Percentiles rank a stretch among this genome's conserved stretches.
Evolutionary conservation across 2,329 filamentous ascomycete species (phyloP).

Genomic region (Epichloe uncinata): DNA sequence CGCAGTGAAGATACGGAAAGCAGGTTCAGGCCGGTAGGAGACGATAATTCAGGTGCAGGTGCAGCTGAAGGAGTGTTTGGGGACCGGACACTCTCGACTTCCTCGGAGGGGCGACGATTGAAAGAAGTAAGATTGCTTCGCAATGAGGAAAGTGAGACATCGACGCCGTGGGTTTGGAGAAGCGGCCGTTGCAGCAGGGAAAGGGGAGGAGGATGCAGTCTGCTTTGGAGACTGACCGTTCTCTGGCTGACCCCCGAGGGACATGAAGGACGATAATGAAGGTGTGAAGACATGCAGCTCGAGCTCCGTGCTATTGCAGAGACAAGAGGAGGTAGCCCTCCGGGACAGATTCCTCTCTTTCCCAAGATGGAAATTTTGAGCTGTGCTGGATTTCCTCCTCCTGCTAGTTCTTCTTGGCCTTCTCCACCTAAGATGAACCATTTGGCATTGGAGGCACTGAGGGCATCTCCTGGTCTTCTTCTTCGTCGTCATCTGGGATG

Average conservation of each 20-base stretch:
- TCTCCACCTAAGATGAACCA: constrained; percentile 16
- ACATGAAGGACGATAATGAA: neutral
- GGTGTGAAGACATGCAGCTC: neutral
- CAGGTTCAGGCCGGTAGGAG: too few species aligned
- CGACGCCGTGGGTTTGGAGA: neutral
- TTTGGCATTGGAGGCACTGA: constrained; percentile 33
- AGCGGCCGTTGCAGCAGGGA: neutral
- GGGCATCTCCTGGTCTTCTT: constrained; percentile 26
- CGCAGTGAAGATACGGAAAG: too few species aligned
- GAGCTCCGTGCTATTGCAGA: neutral
- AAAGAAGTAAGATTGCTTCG: neutral
- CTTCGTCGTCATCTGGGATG: constrained; percentile 45
- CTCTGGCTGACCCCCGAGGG: too few species aligned
- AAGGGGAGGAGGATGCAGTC: too few species aligned
- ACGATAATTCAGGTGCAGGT: too few species aligned
- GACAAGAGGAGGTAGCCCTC: neutral
- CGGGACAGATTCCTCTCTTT: neutral
- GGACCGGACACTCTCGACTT: neutral
- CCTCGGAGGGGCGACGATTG: neutral
- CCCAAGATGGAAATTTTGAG: neutral
- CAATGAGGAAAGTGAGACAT: neutral
- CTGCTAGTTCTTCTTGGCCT: neutral
- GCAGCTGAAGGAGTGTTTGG: too few species aligned
- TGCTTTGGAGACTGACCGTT: too few species aligned
- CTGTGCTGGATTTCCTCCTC: neutral